Evolutionary conservation across 2,329 filamentous ascomycete genomes (phyloP), one percentile per base, ranked within the genome.

Genomic region (Alternaria triticina): DNA sequence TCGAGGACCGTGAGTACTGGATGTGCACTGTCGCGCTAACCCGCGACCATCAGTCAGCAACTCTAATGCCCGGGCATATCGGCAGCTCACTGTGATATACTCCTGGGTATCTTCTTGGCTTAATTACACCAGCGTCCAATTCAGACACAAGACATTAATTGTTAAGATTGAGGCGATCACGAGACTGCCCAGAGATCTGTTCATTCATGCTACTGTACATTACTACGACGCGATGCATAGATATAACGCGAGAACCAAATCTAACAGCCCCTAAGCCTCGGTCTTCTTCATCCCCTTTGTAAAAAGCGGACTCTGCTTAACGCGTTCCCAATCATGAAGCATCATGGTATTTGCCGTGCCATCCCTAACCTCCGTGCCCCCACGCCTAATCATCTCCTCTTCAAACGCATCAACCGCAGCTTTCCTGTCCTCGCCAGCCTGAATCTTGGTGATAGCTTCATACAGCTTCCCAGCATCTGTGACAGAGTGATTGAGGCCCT

Each of bases 401-500:
- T 86, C 83, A 62, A 83, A 85, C 2, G 63, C 71, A 3, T 66
- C 68, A 20, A 85, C 77, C 1, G 74, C 62, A 11, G 74, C 70
- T 22, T 62, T 69, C 59, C 76, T 69, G 25, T 72, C 57, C 12
- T 58, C 65, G 3, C 74, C 69, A 6, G 71, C 59, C n/a, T 64
- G 40, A 8, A 78, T 67, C 40, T 68, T 65, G 11, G 75, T 47
- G 17, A 82, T 64, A 2, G 74, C 69, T 66, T 78, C 72, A 43
- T 80, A 73, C 9, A 85, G 63, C 59, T 81, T 79, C 1, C 74
- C 77, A 5, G 79, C 82, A 62, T 85, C 84, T 1, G 78, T 78
- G 10, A 85, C 74, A 3, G 80, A 79, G 61, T 85, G 83, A 63
- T 85, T 85, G n/a, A 85, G 76, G 0, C 83, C 83, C 69, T 86